These are phyloP conservation scores for Dalbergia oliveri DNA, from an alignment of 306 rosid genomes.

Conservation along the genomic window DNA sequence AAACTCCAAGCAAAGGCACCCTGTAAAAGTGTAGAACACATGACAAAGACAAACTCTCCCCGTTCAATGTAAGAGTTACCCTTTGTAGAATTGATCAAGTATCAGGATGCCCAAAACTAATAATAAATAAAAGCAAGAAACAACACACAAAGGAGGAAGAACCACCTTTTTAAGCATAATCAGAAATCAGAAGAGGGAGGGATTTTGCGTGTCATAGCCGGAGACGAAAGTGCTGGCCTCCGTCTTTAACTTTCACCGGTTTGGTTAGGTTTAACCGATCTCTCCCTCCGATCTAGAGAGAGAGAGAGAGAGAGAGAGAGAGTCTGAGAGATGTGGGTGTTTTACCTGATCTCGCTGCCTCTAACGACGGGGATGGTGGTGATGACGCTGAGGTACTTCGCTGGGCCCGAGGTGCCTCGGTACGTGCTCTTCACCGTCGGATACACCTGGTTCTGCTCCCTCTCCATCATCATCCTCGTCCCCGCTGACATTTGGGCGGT, in stretches of 20 bases:
- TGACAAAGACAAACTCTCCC: not conserved
- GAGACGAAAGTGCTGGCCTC: conserved; percentile 28
- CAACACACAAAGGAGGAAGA: not conserved
- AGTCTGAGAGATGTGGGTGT: conserved; percentile 83
- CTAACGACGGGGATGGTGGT: conserved; percentile 83
- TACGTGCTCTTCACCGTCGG: conserved; percentile 90
- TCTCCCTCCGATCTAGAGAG: conserved; percentile 1
- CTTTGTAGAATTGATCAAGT: not conserved
- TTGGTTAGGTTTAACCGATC: not conserved
- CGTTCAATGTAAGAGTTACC: not conserved
- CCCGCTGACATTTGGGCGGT: conserved; percentile 99
- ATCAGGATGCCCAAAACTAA: not conserved
- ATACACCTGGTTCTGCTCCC: conserved; percentile 93
- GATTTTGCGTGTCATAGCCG: conserved; percentile 37
- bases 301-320: not conserved
- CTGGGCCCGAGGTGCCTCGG: conserved; percentile 87
- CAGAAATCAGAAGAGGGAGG: too few species aligned
- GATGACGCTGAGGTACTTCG: conserved; percentile 80
- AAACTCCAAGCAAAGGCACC: too few species aligned
- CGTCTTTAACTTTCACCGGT: not conserved
- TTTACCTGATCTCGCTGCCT: conserved; percentile 94
- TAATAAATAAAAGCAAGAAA: not conserved
- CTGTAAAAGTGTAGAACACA: too few species aligned
- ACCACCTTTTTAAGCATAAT: not conserved
- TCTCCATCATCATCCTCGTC: conserved; percentile 89